Conservation (phyloP, 2,329 filamentous ascomycete genomes). For the Phialemoniopsis sp. region DNA sequence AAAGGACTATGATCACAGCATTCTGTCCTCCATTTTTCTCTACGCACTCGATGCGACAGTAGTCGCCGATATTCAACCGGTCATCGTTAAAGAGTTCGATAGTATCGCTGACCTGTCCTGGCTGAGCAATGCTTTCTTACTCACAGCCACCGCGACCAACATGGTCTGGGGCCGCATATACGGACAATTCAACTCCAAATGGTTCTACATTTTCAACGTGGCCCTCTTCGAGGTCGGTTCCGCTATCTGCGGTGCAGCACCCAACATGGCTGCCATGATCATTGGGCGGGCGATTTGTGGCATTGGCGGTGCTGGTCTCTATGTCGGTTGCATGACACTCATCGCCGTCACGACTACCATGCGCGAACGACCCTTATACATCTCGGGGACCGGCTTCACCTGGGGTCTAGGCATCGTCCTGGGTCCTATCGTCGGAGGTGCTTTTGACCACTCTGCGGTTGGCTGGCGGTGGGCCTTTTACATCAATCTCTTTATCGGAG, state of each 20-base stretch:
- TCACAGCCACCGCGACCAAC: background rate
- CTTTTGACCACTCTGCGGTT: slow-evolving; percentile 16
- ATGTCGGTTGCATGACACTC: slow-evolving; percentile 5
- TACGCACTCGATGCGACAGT: slow-evolving; percentile 46
- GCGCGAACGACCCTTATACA: slow-evolving; percentile 4
- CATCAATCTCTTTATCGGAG: slow-evolving; percentile 43
- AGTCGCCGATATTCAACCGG: slow-evolving; percentile 36
- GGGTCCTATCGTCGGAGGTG: slow-evolving; percentile 25
- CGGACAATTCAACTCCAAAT: slow-evolving; percentile 6
- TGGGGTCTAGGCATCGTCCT: slow-evolving; percentile 42
- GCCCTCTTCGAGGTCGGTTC: slow-evolving; percentile 6
- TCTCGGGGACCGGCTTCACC: slow-evolving; percentile 16
- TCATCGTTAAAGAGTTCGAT: background rate
- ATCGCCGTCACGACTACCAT: slow-evolving; percentile 3
- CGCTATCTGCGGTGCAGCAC: slow-evolving; percentile 13
- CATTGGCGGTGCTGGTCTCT: slow-evolving; percentile 8
- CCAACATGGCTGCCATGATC: slow-evolving; percentile 12
- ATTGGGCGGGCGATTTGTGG: slow-evolving; percentile 15
- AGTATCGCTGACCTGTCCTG: too few relatives aligned
- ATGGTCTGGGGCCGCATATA: slow-evolving; percentile 5
- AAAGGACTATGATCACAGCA: too few relatives aligned
- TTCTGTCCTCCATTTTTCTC: slow-evolving; percentile 23
- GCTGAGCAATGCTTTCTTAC: background rate
- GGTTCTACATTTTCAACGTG: slow-evolving; percentile 5
- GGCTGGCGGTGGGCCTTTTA: slow-evolving; percentile 39